Evolutionary conservation across 331 rosid species (phyloP).

Genomic region (Ulmus americana): DNA sequence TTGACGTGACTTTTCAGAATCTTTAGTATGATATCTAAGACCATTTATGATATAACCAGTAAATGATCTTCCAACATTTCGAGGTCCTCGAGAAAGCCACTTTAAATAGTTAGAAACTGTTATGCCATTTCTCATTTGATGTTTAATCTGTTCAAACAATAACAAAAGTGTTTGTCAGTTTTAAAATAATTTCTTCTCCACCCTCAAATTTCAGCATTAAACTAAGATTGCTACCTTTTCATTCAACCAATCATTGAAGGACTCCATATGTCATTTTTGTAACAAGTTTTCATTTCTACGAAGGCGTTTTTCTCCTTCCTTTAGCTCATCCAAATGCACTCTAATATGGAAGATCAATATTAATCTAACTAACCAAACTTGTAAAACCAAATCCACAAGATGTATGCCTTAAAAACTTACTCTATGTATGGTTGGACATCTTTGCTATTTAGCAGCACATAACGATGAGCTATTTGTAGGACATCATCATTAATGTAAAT

Average conservation of each 20-base stretch:
- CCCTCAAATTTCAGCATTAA: too few species aligned
- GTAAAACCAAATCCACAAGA: not conserved
- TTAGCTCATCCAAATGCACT: not conserved
- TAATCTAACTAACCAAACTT: not conserved
- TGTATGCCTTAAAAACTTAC: not conserved
- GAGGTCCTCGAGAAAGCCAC: not conserved
- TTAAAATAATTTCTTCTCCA: too few species aligned
- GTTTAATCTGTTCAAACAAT: too few species aligned
- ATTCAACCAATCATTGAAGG: not conserved
- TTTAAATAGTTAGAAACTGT: too few species aligned
- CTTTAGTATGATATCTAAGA: not conserved
- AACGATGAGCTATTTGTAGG: not conserved
- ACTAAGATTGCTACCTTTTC: not conserved
- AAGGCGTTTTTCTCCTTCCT: not conserved
- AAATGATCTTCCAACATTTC: not conserved
- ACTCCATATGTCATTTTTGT: not conserved
- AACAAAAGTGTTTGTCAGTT: too few species aligned
- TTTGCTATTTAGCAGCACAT: not conserved
- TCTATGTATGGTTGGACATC: not conserved
- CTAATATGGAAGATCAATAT: not conserved
- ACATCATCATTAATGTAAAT: not conserved
- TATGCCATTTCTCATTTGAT: too few species aligned
- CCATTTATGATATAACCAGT: slow-evolving; percentile 6
- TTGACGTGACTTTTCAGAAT: not conserved
- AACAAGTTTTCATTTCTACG: not conserved